Evolutionary conservation across 305 asterid species (phyloP), one percentile per base, ranked within the genome.

Genomic region (Salvia sclarea): DNA sequence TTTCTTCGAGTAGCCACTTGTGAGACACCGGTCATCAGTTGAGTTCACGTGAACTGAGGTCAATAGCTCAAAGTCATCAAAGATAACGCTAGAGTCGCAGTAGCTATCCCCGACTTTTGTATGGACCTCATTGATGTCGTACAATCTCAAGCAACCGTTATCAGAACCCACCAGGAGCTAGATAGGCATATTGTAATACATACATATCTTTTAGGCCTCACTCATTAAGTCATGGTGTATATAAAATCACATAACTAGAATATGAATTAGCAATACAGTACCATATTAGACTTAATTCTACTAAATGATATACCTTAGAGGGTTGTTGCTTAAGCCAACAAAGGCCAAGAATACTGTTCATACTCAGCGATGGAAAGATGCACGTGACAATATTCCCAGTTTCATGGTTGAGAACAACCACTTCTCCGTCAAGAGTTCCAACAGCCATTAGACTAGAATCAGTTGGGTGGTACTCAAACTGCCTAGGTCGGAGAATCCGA

Each of bases 401-500:
- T 55, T 91, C 98, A 22, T 87, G 98, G 78, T 91, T 91, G 22
- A 89, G 61, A 53, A 87, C 75, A 24, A 85, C 72, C 41, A 89
- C 92, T 66, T 91, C 95, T 3, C 95, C 98, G n/a, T 89, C 96
- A 38, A 91, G 78, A 18, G 98, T 85, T 76, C 96, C 98, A 50
- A 89, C 76, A 5, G 90, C 95, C 96, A 91, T 91, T 28, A 91
- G 83, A 72, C 91, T 71, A 8, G 94, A 64, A 43, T 81, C 89
- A 8, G 82, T 77, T 0, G 96, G 96, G 37, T 91, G 93, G 76
- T 87, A 91, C 82, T 91, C 98, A 69, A 91, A 89, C 73, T 91
- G 98, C 81, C 96, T 82, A 0, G 96, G 95, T 1, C 92, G 85
- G 45, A 84, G 78, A 56, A 77, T 84, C 74, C 72, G 76, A 38